Percentiles rank a stretch among this genome's conserved stretches.
These are phyloP conservation scores for Kazachstania africana DNA, from an alignment of 805 yeast genomes.

Conservation along the genomic window DNA sequence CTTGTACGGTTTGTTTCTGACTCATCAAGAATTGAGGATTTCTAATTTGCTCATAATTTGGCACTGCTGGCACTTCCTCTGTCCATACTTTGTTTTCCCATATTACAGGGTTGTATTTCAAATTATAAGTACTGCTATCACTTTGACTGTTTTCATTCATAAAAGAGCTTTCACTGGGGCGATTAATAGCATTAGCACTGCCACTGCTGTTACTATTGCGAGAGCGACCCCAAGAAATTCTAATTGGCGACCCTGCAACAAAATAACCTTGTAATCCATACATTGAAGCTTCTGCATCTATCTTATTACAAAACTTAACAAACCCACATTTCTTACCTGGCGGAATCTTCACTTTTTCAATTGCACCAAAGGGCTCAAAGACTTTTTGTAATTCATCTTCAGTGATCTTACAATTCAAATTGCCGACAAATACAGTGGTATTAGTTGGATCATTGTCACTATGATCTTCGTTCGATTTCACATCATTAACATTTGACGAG, in stretches of 20 bases:
- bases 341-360: slow-evolving; percentile 61
- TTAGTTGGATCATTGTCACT: slow-evolving; percentile 25
- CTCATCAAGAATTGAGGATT: too few relatives aligned
- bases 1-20: too few relatives aligned
- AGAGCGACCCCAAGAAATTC: slow-evolving; percentile 64
- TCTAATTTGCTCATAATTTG: too few relatives aligned
- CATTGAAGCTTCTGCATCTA: slow-evolving; percentile 69
- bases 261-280: slow-evolving; percentile 69
- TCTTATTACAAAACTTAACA: slow-evolving; percentile 52
- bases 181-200: too few relatives aligned
- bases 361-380: slow-evolving; percentile 65
- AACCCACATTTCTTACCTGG: slow-evolving; percentile 75
- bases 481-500: background rate
- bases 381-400: slow-evolving; percentile 50
- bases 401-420: slow-evolving; percentile 47
- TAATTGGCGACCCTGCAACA: slow-evolving; percentile 47
- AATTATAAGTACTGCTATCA: too few relatives aligned
- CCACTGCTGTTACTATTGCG: background rate
- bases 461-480: background rate
- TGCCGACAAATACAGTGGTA: slow-evolving; percentile 73
- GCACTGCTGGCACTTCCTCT: too few relatives aligned
- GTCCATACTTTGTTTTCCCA: too few relatives aligned
- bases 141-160: too few relatives aligned
- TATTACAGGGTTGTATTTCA: too few relatives aligned
- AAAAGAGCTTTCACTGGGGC: too few relatives aligned